Base-by-base conservation (phyloP, 2,329 filamentous ascomycete species). In the Malbranchea zuffiana region DNA sequence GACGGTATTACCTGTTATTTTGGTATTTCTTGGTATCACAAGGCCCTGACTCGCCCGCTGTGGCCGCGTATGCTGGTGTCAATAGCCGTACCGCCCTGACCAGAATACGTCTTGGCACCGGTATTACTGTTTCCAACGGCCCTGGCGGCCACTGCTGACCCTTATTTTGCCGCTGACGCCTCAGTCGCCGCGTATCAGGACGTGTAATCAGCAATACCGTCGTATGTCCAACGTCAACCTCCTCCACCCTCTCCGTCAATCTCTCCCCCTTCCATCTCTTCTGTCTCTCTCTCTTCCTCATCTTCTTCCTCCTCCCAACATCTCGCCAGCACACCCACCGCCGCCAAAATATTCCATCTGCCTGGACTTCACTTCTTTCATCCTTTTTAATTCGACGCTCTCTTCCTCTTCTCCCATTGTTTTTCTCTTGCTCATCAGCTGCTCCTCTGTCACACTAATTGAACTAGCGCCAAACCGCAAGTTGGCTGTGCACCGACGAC, bases 261-360 rank as follows among this genome's bases (percentile, higher is more conserved):
- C 39, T 41, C 37, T 39, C 32, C 33, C 32, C 37, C 42, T 33
- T 41, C 41, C 42, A 33, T 33, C 12, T 32, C 19, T 6, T 32
- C 32, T 33, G 16, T 36, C 21, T 39, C 34, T 28, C 27, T 31
- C 26, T 17, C 19, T 29, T 27, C 36, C 34, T 28, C 31, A 35
- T 39, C 41, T 39, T 33, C 42, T 44, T 28, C 29, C 44, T 47
- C 78, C 26, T 82, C 78, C 49, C 73, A 63, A 10, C 30, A 15
- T 16, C 32, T 13, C 21, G 20, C 15, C 25, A 26, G 25, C 21
- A 29, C 21, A 11, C 20, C 45, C 45, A 46, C 46, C 47, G 47
- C 44, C 46, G 45, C 52, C 46, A n/a, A n/a, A n/a, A n/a, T 48
- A 46, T 50, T 49, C 6, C 45, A 56, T 42, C 46, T 45, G 44